Percentiles rank a stretch among this genome's conserved stretches.
phyloP scores from a whole-genome alignment of 371 early-diverging fungal genomes.

The Rhizopus stolonifer region DNA sequence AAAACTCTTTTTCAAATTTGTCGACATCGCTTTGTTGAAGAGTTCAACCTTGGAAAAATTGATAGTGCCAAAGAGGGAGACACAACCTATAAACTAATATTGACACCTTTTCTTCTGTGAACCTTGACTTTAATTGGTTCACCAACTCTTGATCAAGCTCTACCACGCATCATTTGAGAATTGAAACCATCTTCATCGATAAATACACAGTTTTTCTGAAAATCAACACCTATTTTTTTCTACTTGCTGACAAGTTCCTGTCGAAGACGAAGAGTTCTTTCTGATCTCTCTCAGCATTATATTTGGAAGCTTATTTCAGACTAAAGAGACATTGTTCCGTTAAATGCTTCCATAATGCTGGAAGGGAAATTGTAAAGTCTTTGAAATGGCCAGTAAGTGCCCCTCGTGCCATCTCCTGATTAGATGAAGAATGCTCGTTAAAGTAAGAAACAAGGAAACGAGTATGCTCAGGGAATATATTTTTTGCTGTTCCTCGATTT shows the following conservation, averaged over 20 bases:
- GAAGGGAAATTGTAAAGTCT: background rate
- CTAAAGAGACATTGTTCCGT: background rate
- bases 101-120: slow-evolving; percentile 1
- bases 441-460: slow-evolving; percentile 1
- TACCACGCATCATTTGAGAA: slow-evolving; percentile 9
- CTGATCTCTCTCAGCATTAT: slow-evolving; percentile 7
- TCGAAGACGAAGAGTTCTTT: no score
- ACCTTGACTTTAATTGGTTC: slow-evolving; percentile 2
- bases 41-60: no score
- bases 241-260: no score
- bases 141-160: slow-evolving; percentile 14
- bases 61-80: no score
- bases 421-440: slow-evolving; percentile 1
- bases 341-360: slow-evolving; percentile 1
- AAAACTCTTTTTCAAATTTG: no score
- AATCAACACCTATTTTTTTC: no score
- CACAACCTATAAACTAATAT: slow-evolving; percentile 12
- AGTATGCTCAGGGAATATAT: slow-evolving; percentile 7
- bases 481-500: slow-evolving; percentile 4
- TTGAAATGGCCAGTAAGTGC: background rate
- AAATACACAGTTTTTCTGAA: slow-evolving; percentile 14
- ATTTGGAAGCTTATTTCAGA: slow-evolving; percentile 3
- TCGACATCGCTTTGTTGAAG: no score
- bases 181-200: slow-evolving; percentile 12
- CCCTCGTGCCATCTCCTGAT: background rate